These are phyloP conservation scores for Mucuna pruriens DNA, from an alignment of 306 rosid genomes.

Conservation along the genomic window DNA sequence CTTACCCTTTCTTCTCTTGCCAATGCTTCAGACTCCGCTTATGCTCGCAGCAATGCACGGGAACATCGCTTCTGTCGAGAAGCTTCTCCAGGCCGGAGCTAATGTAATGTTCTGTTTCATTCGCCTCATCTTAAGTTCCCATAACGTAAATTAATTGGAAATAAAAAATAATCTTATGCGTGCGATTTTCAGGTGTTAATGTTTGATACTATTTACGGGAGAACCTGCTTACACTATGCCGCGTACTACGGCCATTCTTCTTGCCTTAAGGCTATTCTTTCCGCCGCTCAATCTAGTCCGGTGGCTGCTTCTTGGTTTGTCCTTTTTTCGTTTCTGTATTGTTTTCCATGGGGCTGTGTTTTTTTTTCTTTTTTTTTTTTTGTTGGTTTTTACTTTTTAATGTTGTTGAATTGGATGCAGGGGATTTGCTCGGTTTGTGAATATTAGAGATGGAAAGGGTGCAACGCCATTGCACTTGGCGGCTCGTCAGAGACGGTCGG, in stretches of 20 bases:
- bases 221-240: constrained; percentile 95
- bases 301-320: constrained; percentile 89
- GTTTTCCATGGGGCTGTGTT: background rate
- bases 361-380: background rate
- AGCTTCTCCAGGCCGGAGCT: constrained; percentile 87
- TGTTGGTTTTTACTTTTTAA: background rate
- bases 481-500: constrained; percentile 76
- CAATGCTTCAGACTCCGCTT: constrained; percentile 77
- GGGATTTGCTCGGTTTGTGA: constrained; percentile 94
- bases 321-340: background rate
- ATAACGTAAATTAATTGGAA: background rate
- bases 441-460: constrained; percentile 83
- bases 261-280: constrained; percentile 82
- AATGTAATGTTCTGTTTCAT: constrained; percentile 46
- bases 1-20: constrained; percentile 22
- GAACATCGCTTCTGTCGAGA: constrained; percentile 67
- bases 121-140: background rate
- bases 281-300: constrained; percentile 74
- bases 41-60: constrained; percentile 97
- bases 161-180: constrained; percentile 32
- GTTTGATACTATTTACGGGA: constrained; percentile 80
- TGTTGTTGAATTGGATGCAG: constrained; percentile 42
- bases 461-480: constrained; percentile 95
- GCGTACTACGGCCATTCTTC: constrained; percentile 82
- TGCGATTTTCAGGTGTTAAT: constrained; percentile 61